Evolutionary conservation across 768 basidiomycete species (phyloP), one percentile per base, ranked within the genome.

Genomic region (Boletus tomentosulus): DNA sequence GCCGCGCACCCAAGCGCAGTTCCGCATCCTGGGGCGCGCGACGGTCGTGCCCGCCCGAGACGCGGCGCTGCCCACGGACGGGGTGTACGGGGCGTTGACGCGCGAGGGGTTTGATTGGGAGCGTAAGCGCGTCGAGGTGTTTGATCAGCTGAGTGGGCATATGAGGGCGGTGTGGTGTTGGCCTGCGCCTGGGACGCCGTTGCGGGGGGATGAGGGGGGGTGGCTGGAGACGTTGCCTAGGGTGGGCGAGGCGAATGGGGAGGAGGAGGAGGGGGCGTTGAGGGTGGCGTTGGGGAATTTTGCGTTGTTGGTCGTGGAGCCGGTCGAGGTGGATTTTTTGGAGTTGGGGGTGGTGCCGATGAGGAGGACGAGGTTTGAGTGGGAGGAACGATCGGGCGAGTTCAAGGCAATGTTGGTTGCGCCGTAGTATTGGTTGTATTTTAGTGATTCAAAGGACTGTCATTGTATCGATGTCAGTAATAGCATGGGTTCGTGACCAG

Each of bases 91-190:
- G 0, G 68, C 70, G 41, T 65, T 82, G 41, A 66, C 62, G 12
- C 57, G 59, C n/a, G 74, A 76, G 28, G 67, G 66, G 12, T 64
- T 62, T n/a, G 62, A 67, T 25, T 90, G 87, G 90, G 87, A 88
- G 60, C 69, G 66, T 19, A 78, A 84, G 68, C 77, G 91, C 16
- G 51, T 71, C n/a, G 76, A 78, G 45, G 65, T 78, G 31, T 94
- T 89, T 66, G 76, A 79, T 54, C 67, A 56, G 45, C 77, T 92
- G 76, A 78, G 78, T 42, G 76, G 73, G 3, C 69, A 75, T 45
- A 81, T 91, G 82, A 82, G 80, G 57, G 90, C 90, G 24, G 75
- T 74, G 39, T 94, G 88, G 84, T 83, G 79, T 57, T 74, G 84
- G 3, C 88, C 89, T 3, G 64, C 74, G 0, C 87, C 89, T 0